Percentiles rank a stretch among this genome's conserved stretches.
phyloP scores from a whole-genome alignment of 2,329 filamentous ascomycete genomes.

The Septoria linicola region DNA sequence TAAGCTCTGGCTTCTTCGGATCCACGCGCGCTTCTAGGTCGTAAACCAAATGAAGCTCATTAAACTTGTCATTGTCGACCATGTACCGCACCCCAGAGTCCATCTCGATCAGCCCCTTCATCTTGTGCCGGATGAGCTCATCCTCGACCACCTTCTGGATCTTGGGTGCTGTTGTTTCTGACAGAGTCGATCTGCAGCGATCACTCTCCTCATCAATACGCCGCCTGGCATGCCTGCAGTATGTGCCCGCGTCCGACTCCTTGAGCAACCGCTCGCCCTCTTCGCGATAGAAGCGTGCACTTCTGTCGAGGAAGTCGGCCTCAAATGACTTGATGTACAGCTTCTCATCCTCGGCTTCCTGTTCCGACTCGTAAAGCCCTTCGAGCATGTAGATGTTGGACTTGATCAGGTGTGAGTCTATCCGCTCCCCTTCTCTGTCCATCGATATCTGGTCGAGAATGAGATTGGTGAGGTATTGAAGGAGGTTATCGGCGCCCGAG shows the following conservation, averaged over 20 bases:
- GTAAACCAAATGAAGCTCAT: constrained; percentile 79
- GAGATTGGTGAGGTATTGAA: constrained; percentile 74
- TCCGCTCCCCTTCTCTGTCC: constrained; percentile 85
- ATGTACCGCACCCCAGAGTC: constrained; percentile 85
- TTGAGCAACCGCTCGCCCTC: constrained; percentile 75
- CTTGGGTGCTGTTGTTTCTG: constrained; percentile 67
- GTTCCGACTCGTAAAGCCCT: constrained; percentile 76
- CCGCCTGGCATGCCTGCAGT: constrained; percentile 72
- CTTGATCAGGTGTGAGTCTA: constrained; percentile 78
- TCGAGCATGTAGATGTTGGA: constrained; percentile 89
- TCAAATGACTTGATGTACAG: constrained; percentile 85
- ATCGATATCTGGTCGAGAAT: constrained; percentile 88
- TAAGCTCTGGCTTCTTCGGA: constrained; percentile 67
- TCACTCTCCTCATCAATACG: constrained; percentile 78
- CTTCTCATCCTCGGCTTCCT: constrained; percentile 74
- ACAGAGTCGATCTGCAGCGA: constrained; percentile 79
- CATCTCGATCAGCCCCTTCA: constrained; percentile 78
- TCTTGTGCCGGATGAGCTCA: constrained; percentile 73
- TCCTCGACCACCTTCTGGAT: constrained; percentile 76
- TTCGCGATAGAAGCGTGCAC: constrained; percentile 68
- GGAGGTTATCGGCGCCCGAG: constrained; percentile 54
- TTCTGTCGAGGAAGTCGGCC: constrained; percentile 69
- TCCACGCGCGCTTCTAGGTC: constrained; percentile 77
- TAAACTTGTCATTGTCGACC: constrained; percentile 82
- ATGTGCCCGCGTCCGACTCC: constrained; percentile 76